Base-by-base conservation (phyloP, 805 yeast genomes). In the Candida boleticola region DNA sequence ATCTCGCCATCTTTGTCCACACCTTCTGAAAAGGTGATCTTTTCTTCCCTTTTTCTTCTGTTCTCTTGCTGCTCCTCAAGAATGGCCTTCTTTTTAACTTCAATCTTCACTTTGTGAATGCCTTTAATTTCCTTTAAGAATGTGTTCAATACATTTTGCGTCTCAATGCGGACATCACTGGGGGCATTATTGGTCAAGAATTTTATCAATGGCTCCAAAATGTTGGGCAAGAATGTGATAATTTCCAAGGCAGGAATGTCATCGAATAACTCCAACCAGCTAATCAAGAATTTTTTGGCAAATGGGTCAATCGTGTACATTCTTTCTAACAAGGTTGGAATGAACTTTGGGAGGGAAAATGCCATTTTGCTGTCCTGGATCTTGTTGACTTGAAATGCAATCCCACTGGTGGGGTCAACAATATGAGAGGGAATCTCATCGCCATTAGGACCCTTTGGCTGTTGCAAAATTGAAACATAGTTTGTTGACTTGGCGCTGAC, bases 401-500 rank as follows among this genome's bases (percentile, higher is more conserved):
- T 76, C 1, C 86, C 85, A 50, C 77, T 66, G 20, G 76, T 71
- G 7, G 41, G 41, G 54, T 79, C 82, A 3, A 81, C 68, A 18
- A 75, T 65, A 18, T 73, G 61, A 42, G 77, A 51, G 36, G 53
- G 58, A 9, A 68, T 62, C 14, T 19, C 27, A 37, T 37, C 43
- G 9, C 20, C 19, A 13, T 33, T 16, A 11, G 6, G n/a, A 9
- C 22, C 30, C 17, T 62, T 63, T 30, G 64, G 64, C 37, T 70
- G 74, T 26, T 80, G 82, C 30, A 89, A 76, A 1, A 85, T 76
- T 16, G 92, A 84, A 2, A 89, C 82, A 61, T 89, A 92, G 14
- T 84, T 84, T 1, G 96, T 82, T 0, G 97, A 95, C 56, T 90
- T 88, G 48, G 95, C 98, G 37, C 95, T 85, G 0, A 92, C 96